Percentiles rank a stretch among this genome's conserved stretches.
Evolutionary conservation across 257 asterid genomes (phyloP).

Genomic region (Prunella vulgaris): DNA sequence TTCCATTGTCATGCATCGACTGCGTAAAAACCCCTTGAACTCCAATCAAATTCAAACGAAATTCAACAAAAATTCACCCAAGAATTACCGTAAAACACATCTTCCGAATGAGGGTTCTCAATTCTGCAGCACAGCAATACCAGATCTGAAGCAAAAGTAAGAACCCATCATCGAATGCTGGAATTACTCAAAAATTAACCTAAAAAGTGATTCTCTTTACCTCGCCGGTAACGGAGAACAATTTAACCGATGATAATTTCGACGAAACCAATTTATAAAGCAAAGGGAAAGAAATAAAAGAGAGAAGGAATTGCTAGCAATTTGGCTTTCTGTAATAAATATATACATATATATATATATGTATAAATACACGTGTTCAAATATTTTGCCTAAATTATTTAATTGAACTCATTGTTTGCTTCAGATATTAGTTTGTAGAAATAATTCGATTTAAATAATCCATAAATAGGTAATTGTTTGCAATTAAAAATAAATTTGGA

Average conservation of each 20-base stretch:
- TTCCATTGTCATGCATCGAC: conserved; percentile 56
- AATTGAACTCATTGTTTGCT: no score
- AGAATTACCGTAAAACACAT: neutral
- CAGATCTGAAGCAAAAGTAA: conserved; percentile 60
- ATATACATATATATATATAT: no score
- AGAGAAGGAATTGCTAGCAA: conserved; percentile 7
- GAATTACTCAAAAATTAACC: conserved; percentile 1
- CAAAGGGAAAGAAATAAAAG: neutral
- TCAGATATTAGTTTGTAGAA: no score
- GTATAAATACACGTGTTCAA: no score
- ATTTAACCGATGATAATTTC: conserved; percentile 26
- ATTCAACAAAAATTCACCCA: conserved; percentile 22
- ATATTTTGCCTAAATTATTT: no score
- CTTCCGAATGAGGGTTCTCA: conserved; percentile 15
- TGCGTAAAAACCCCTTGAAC: conserved; percentile 28
- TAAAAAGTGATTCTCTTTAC: conserved; percentile 14
- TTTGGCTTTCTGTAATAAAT: conserved; percentile 25
- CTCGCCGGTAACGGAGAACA: conserved; percentile 25
- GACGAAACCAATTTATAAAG: conserved; percentile 18
- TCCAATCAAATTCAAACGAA: conserved; percentile 33
- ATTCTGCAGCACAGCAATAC: conserved; percentile 19
- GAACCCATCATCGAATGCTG: conserved; percentile 17
- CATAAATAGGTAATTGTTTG: no score
- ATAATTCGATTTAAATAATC: no score
- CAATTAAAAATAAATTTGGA: no score